A percentile compares a stretch with the other conserved stretches of the same genome.
These are phyloP conservation scores for Grammothele lineata DNA, from an alignment of 768 basidiomycete genomes.

Conservation along the genomic window DNA sequence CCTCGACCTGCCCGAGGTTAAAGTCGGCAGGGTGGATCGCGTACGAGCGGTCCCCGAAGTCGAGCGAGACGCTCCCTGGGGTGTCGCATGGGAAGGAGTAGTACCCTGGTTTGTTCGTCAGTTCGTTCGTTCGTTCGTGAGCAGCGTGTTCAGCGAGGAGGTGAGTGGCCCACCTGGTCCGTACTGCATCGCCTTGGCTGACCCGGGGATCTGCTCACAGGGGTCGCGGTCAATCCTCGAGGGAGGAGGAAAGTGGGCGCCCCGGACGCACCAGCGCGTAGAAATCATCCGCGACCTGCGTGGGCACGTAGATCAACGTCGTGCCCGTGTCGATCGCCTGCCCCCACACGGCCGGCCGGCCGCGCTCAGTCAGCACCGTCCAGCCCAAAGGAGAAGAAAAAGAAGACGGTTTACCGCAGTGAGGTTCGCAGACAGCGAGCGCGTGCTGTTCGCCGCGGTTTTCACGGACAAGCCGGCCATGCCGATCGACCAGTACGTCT, in stretches of 20 bases:
- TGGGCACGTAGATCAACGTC: slow-evolving; percentile 57
- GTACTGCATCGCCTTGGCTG: slow-evolving; percentile 36
- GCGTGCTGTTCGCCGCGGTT: slow-evolving; percentile 29
- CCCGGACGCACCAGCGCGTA: slow-evolving; percentile 41
- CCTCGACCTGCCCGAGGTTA: slow-evolving; percentile 42
- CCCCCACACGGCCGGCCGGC: neutral
- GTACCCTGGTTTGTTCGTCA: slow-evolving; percentile 33
- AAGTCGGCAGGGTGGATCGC: slow-evolving; percentile 46
- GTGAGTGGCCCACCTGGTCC: slow-evolving; percentile 33
- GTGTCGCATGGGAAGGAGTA: slow-evolving; percentile 53
- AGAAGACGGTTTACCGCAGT: slow-evolving; percentile 33
- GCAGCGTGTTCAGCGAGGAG: too few relatives aligned
- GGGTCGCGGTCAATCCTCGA: too few relatives aligned
- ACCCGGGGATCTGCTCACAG: slow-evolving; percentile 49
- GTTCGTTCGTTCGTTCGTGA: too few relatives aligned
- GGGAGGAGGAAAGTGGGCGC: too few relatives aligned
- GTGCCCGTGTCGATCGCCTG: slow-evolving; percentile 71
- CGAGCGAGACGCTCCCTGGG: slow-evolving; percentile 34
- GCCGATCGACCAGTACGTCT: slow-evolving; percentile 60
- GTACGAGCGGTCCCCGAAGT: slow-evolving; percentile 40
- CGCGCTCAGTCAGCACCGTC: neutral
- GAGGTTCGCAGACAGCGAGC: slow-evolving; percentile 17
- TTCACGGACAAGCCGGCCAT: slow-evolving; percentile 44
- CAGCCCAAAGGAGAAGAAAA: neutral
- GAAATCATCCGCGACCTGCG: slow-evolving; percentile 36